A percentile compares a stretch with the other conserved stretches of the same genome.
Evolutionary conservation across 768 basidiomycete genomes (phyloP).

Genomic region (Ramaria rubella): DNA sequence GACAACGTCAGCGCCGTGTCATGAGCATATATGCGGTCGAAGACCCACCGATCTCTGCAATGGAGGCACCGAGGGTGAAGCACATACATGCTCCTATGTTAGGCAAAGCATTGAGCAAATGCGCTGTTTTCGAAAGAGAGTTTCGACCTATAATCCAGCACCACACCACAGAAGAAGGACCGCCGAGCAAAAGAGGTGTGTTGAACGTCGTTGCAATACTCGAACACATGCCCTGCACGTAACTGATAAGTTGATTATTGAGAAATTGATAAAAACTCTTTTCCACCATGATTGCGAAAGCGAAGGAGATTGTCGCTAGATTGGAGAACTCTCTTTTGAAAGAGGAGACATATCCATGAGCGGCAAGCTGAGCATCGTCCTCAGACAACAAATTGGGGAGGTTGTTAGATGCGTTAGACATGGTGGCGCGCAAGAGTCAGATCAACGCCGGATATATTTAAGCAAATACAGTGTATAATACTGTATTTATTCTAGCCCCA

Average conservation of each 20-base stretch:
- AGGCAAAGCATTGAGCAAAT: background rate
- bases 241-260: constrained; percentile 38
- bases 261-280: background rate
- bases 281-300: constrained; percentile 14
- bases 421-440: background rate
- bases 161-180: constrained; percentile 66
- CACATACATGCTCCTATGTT: constrained; percentile 52
- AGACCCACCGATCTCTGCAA: constrained; percentile 51
- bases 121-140: background rate
- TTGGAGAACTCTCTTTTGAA: constrained; percentile 85
- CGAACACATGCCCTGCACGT: constrained; percentile 75
- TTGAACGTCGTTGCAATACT: constrained; percentile 76
- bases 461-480: too few species aligned
- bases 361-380: constrained; percentile 8
- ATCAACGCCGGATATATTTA: too few species aligned
- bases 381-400: background rate
- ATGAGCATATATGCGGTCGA: constrained; percentile 14
- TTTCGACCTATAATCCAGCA: constrained; percentile 56
- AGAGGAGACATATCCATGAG: constrained; percentile 43
- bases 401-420: background rate
- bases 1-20: constrained; percentile 5
- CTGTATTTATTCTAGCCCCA: too few species aligned
- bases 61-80: constrained; percentile 55
- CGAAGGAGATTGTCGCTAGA: constrained; percentile 44
- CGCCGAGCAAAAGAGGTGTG: constrained; percentile 61